Conservation (phyloP, 1,284 basidiomycete genomes). For the Takashimella koratensis region DNA sequence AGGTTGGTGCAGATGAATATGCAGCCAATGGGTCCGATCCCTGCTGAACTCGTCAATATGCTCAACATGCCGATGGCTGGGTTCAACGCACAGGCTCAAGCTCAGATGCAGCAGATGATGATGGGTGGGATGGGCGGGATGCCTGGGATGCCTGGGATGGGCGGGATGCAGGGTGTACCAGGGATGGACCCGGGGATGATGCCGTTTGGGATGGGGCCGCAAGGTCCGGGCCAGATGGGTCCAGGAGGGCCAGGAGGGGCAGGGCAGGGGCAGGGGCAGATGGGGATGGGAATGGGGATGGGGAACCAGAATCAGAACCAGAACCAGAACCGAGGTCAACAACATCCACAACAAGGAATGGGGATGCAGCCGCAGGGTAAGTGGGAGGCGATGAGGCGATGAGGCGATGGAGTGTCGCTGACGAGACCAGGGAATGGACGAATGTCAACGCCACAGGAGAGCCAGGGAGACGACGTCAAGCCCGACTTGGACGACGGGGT, state of each 20-base stretch:
- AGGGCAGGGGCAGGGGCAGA: slow-evolving; percentile 5
- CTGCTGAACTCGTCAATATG: slow-evolving; percentile 34
- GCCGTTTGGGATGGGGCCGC: slow-evolving; percentile 13
- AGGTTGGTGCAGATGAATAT: slow-evolving; percentile 26
- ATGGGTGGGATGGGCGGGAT: slow-evolving; percentile 51
- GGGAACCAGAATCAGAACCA: slow-evolving; percentile 7
- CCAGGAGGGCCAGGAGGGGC: slow-evolving; percentile 1
- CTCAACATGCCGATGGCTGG: slow-evolving; percentile 20
- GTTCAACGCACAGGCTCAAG: not conserved
- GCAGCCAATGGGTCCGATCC: slow-evolving; percentile 27
- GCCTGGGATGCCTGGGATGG: slow-evolving; percentile 35
- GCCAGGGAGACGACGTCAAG: slow-evolving; percentile 23
- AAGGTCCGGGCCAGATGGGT: slow-evolving; percentile 3
- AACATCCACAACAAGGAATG: slow-evolving; percentile 2
- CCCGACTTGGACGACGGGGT: slow-evolving; percentile 24
- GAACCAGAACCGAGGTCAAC: not conserved
- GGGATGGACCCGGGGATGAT: slow-evolving; percentile 45
- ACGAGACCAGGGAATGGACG: too few species aligned
- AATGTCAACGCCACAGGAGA: not conserved
- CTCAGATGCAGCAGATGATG: slow-evolving; percentile 13
- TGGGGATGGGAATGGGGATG: slow-evolving; percentile 6
- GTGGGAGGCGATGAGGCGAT: not conserved
- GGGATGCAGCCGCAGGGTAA: slow-evolving; percentile 2
- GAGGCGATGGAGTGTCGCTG: too few species aligned
- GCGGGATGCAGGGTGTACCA: slow-evolving; percentile 39